Evolutionary conservation across 257 asterid species (phyloP).

Genomic region (Solanum etuberosum): DNA sequence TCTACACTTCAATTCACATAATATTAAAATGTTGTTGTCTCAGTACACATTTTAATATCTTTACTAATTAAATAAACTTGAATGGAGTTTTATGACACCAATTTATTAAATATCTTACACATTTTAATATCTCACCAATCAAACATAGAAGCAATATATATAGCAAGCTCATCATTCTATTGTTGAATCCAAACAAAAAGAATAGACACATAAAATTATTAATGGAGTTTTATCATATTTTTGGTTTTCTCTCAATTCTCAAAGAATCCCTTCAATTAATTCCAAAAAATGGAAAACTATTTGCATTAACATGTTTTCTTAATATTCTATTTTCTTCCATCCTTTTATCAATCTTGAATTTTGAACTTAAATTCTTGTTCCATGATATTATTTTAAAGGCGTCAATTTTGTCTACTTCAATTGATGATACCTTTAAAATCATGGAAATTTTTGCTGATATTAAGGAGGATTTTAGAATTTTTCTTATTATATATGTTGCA

Average conservation of each 20-base stretch:
- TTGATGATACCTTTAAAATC: background rate
- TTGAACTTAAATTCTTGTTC: constrained; percentile 3
- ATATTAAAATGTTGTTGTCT: background rate
- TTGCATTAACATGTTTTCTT: constrained; percentile 5
- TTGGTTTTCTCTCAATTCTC: constrained; percentile 8
- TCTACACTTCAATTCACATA: too few species aligned
- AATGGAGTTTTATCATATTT: background rate
- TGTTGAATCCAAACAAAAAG: background rate
- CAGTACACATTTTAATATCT: background rate
- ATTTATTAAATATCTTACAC: background rate
- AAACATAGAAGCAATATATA: background rate
- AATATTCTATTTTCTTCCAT: constrained; percentile 7
- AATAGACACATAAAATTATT: background rate
- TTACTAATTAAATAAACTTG: background rate
- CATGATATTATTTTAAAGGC: constrained; percentile 8
- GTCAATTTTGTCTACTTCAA: background rate
- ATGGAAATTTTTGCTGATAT: background rate
- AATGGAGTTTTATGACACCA: background rate
- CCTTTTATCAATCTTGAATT: constrained; percentile 5
- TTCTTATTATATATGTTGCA: background rate
- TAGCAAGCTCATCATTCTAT: background rate
- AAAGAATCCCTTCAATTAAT: constrained; percentile 21
- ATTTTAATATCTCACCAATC: background rate
- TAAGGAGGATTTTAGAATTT: background rate
- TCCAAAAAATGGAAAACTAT: constrained; percentile 11